Evolutionary conservation across 1,284 basidiomycete species (phyloP).

Genomic region (Cutaneotrichosporon sp.): DNA sequence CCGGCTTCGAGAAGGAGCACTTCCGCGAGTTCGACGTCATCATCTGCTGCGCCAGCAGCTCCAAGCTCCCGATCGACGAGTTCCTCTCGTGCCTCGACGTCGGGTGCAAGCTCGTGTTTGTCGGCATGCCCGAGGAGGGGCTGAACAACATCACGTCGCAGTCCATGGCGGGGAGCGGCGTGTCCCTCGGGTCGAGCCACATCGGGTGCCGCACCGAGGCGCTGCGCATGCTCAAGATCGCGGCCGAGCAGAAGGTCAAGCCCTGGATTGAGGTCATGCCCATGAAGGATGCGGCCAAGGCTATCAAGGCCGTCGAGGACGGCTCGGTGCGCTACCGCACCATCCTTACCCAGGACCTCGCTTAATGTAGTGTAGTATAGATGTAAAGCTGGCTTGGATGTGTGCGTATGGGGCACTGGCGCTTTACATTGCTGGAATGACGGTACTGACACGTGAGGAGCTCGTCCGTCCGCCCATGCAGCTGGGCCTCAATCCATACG

Average conservation of each 20-base stretch:
- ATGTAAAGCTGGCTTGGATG: too few species aligned
- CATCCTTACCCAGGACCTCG: conserved; percentile 47
- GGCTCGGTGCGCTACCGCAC: conserved; percentile 61
- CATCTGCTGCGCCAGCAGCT: conserved; percentile 59
- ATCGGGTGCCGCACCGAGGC: conserved; percentile 68
- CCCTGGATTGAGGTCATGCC: conserved; percentile 61
- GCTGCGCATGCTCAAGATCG: conserved; percentile 63
- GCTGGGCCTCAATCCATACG: too few species aligned
- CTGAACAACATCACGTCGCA: conserved; percentile 45
- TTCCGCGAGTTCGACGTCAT: conserved; percentile 63
- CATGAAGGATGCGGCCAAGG: conserved; percentile 63
- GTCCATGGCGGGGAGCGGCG: conserved; percentile 53
- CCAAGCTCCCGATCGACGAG: conserved; percentile 55
- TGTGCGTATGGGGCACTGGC: too few species aligned
- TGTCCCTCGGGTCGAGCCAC: conserved; percentile 56
- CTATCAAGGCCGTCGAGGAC: conserved; percentile 60
- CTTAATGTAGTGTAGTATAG: neutral
- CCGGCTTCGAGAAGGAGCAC: conserved; percentile 57
- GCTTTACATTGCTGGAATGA: too few species aligned
- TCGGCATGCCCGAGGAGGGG: conserved; percentile 57
- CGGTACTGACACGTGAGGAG: too few species aligned
- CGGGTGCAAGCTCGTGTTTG: conserved; percentile 61
- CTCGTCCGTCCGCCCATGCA: too few species aligned
- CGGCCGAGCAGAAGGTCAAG: conserved; percentile 60
- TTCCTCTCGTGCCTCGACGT: conserved; percentile 60